Percentiles rank a stretch among this genome's conserved stretches.
These are phyloP conservation scores for Venturia carpophila DNA, from an alignment of 2,329 filamentous ascomycete genomes.

Conservation along the genomic window DNA sequence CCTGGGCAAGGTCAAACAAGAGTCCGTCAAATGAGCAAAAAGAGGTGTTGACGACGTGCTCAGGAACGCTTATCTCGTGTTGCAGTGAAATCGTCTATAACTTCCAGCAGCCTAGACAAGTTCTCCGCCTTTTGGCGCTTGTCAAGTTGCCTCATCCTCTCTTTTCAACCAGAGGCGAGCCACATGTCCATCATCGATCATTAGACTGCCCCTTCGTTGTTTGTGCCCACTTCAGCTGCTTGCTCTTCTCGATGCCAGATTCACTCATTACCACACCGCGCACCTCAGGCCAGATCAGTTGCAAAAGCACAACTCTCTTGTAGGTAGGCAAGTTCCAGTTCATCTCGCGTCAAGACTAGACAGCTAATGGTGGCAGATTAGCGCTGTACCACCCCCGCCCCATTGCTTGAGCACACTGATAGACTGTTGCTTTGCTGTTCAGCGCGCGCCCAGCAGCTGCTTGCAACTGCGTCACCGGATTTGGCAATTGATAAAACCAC, in stretches of 20 bases:
- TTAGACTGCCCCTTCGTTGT: background rate
- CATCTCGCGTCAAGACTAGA: background rate
- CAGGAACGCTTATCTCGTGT: background rate
- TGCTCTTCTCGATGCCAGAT: conserved; percentile 1
- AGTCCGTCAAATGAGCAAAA: background rate
- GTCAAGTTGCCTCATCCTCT: background rate
- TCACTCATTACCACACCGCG: background rate
- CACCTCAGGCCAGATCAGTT: background rate
- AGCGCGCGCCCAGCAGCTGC: conserved; percentile 4
- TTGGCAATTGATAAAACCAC: background rate
- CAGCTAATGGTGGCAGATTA: conserved; percentile 2
- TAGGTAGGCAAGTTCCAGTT: background rate
- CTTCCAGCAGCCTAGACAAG: background rate
- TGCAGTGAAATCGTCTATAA: background rate
- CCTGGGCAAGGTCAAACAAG: background rate
- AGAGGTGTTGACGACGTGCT: background rate
- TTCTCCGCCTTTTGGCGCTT: background rate
- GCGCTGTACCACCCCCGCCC: background rate
- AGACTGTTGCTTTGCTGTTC: conserved; percentile 4
- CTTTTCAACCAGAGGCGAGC: background rate
- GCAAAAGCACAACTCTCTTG: background rate
- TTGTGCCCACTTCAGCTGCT: conserved; percentile 10
- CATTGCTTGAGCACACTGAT: background rate
- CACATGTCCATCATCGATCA: conserved; percentile 8
- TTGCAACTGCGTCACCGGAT: conserved; percentile 1